phyloP scores from a whole-genome alignment of 306 rosid species.

The Vigna angularis region DNA sequence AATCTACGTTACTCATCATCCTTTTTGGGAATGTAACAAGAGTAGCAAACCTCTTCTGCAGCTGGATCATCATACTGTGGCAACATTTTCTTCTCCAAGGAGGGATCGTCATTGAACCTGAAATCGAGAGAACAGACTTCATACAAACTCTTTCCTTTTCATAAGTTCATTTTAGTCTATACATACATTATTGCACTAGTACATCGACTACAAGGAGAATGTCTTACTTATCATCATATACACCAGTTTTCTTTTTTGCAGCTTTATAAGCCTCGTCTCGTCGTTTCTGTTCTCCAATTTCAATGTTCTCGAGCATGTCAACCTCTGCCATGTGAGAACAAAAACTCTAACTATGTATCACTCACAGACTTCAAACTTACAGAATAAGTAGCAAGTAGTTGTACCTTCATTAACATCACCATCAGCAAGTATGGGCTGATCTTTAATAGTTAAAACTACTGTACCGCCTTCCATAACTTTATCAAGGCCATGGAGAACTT shows the following conservation, averaged over 20 bases:
- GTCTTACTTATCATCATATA: constrained; percentile 85
- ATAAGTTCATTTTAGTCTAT: constrained; percentile 20
- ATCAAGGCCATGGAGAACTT: constrained; percentile 95
- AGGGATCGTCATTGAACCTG: constrained; percentile 92
- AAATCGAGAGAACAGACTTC: constrained; percentile 36
- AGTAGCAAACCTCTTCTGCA: constrained; percentile 70
- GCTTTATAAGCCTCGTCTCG: constrained; percentile 90
- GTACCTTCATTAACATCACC: constrained; percentile 91
- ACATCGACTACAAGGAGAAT: not conserved
- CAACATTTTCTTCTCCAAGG: constrained; percentile 79
- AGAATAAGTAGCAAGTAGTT: constrained; percentile 33
- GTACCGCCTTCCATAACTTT: constrained; percentile 96
- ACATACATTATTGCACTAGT: constrained; percentile 6
- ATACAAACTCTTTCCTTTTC: constrained; percentile 27
- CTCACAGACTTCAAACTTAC: constrained; percentile 31
- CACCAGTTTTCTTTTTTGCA: constrained; percentile 84
- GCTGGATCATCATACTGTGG: constrained; percentile 91
- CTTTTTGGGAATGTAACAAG: constrained; percentile 37
- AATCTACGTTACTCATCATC: constrained; percentile 24
- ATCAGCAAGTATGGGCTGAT: constrained; percentile 84
- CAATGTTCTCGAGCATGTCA: constrained; percentile 96
- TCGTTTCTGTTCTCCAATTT: constrained; percentile 90
- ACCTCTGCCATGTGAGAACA: constrained; percentile 65
- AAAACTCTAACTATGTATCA: constrained; percentile 47
- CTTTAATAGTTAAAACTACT: constrained; percentile 93